Evolutionary conservation across 441 rosid species (phyloP), one percentile per base, ranked within the genome.

Genomic region (Theobroma grandiflorum): DNA sequence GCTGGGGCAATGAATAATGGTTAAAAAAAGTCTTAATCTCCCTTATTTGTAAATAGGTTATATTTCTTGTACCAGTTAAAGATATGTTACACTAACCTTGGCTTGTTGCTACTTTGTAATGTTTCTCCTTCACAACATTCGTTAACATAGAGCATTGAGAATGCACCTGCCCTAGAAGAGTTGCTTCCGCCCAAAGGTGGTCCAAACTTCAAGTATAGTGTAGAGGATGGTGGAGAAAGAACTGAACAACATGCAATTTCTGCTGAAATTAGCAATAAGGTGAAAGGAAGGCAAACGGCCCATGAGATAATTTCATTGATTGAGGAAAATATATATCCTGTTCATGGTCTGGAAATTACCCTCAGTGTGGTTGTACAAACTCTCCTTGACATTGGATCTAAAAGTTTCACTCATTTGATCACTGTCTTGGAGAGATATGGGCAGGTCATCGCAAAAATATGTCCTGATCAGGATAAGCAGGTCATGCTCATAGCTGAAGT

Each of bases 391-490:
- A 90, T 97, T 73, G 99, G 99, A 58, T 97, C 99, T 76, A 95
- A 97, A 83, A 97, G 99, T 91, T 97, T 95, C 87, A 94, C 99
- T 81, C 99, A 95, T 89, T 76, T 95, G 90, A 95, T 92, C 81
- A 91, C 98, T 70, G 94, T 97, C 79, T 86, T 97, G 85, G 98
- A 95, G 93, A 91, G 99, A 85, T 97, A 95, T 55, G 98, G 97
- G 58, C 96, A 93, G 90, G 95, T 94, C 50, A 88, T 97, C 80
- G 86, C 94, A 53, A 91, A 89, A 75, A 64, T 94, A 26, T 97
- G 94, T 78, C 88, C 97, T 42, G 98, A 97, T 83, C 89, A 81
- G 16, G 99, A 97, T 81, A 95, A 90, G 74, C 99, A 97, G 84
- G 89, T 87, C 76, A 72, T 90, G 89, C 87, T 97, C 67, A 86